Base-by-base conservation (phyloP, 495 filamentous ascomycete genomes). In the Tuber melanosporum region DNA sequence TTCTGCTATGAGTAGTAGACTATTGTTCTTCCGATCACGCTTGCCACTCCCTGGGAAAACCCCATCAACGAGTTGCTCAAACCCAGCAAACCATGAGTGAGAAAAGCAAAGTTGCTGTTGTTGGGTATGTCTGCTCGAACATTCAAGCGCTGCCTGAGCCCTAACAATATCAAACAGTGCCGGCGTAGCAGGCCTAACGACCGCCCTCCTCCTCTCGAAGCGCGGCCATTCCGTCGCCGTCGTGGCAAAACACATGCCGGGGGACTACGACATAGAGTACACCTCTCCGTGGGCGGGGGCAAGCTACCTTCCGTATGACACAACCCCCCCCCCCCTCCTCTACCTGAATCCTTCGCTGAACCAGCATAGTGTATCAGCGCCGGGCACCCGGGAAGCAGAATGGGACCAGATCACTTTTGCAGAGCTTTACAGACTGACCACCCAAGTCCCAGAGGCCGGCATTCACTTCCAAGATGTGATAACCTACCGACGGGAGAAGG, bases 201-300 rank as follows among this genome's bases (percentile, higher is more conserved):
- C 92, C 14, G 95, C 96, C 12, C 88, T 97, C 47, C 85, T 93
- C 26, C 89, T 98, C 42, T 92, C 94, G 66, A 90, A 89, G 78
- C 89, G 92, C 79, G 85, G 88, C 39, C 91, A 90, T 80, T 89
- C 89, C 72, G 87, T 99, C 77, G 97, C 94, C 5, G 88, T 99
- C 41, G 87, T 95, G 4, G 93, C 94, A 39, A 98, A 97, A 84
- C 94, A 98, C 81, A 97, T 99, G 96, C 95, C 95, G 0, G 95
- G 95, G 49, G 95, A 99, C 86, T 97, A 97, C 85, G 94, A 98
- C 82, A 91, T 95, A 73, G 94, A 98, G 89, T 99, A 98, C 84
- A 91, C 93, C 4, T 96, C 93, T 26, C 95, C 95, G 0, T 97
- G 93, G 92, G 95, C 95, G 39, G 95, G 96, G 71, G 96, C 95